Evolutionary conservation across 2,329 filamentous ascomycete genomes (phyloP).

Genomic region (Calonectria multiphialidica): DNA sequence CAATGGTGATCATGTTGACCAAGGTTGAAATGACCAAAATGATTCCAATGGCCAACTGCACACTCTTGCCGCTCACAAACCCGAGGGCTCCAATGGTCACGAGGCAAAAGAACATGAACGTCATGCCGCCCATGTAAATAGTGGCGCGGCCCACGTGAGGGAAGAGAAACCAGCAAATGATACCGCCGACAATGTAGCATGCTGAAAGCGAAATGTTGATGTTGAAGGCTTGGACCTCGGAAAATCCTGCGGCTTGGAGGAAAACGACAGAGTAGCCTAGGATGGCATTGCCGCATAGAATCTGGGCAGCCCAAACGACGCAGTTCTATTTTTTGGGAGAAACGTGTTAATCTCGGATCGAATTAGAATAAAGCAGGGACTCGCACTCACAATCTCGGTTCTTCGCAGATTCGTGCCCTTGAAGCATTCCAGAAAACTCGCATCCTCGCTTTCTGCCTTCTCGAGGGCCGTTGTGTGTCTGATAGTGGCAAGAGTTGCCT

Average conservation of each 20-base stretch:
- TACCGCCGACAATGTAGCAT: conserved; percentile 54
- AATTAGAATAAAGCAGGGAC: not conserved
- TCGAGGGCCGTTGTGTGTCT: conserved; percentile 46
- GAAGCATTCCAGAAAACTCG: conserved; percentile 57
- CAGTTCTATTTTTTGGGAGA: conserved; percentile 41
- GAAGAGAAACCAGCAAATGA: conserved; percentile 56
- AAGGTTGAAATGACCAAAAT: conserved; percentile 47
- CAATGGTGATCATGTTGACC: conserved; percentile 50
- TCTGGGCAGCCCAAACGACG: conserved; percentile 54
- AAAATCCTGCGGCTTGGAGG: conserved; percentile 53
- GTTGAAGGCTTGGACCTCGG: conserved; percentile 50
- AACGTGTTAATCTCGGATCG: not conserved
- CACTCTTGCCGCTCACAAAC: not conserved
- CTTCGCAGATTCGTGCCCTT: conserved; percentile 55
- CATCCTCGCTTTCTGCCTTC: conserved; percentile 50
- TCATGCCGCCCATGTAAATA: conserved; percentile 54
- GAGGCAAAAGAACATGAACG: conserved; percentile 54
- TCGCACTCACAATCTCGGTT: conserved; percentile 48
- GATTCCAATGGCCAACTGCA: conserved; percentile 33
- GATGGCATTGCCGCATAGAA: conserved; percentile 50
- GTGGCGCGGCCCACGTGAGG: conserved; percentile 54
- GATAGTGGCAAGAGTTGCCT: conserved; percentile 26
- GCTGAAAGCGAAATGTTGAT: conserved; percentile 54
- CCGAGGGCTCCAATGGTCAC: conserved; percentile 33
- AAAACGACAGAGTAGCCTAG: conserved; percentile 53